Evolutionary conservation across 805 yeast species (phyloP).

Genomic region (Starmerella asiatica): DNA sequence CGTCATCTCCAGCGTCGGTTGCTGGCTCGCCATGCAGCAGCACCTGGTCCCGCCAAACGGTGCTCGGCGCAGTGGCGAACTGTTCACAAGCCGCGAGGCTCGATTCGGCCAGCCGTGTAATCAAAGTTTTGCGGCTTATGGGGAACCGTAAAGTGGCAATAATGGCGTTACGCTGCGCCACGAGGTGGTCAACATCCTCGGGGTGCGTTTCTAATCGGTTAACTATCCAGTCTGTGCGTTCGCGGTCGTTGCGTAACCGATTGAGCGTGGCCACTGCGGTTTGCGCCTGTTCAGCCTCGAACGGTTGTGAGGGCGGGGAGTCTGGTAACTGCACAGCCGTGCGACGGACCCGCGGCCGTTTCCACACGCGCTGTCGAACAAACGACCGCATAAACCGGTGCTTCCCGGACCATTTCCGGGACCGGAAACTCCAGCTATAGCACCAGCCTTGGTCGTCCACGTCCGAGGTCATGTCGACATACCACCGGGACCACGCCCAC

Average conservation of each 20-base stretch:
- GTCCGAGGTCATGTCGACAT: slow-evolving; percentile 52
- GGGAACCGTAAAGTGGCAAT: slow-evolving; percentile 13
- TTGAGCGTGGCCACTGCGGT: background rate
- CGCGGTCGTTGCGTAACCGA: slow-evolving; percentile 21
- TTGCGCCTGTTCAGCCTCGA: background rate
- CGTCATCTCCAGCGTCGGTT: background rate
- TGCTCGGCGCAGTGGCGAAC: slow-evolving; percentile 12
- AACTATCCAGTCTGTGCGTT: slow-evolving; percentile 12
- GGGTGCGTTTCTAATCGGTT: slow-evolving; percentile 10
- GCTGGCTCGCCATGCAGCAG: slow-evolving; percentile 15
- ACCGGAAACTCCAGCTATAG: slow-evolving; percentile 41
- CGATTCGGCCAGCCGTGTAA: slow-evolving; percentile 8
- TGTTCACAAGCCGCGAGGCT: slow-evolving; percentile 4
- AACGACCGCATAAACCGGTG: slow-evolving; percentile 43
- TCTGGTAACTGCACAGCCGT: background rate
- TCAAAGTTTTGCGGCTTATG: slow-evolving; percentile 12
- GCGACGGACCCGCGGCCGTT: slow-evolving; percentile 26
- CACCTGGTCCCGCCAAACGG: slow-evolving; percentile 13
- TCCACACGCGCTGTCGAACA: slow-evolving; percentile 59
- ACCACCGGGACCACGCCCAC: slow-evolving; percentile 64
- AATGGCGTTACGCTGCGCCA: slow-evolving; percentile 5
- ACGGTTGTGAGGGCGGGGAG: background rate
- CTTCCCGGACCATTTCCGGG: slow-evolving; percentile 47
- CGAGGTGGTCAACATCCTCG: slow-evolving; percentile 6
- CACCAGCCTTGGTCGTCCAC: slow-evolving; percentile 82